These are phyloP conservation scores for Fagus sylvatica DNA, from an alignment of 306 rosid species.

Conservation along the genomic window DNA sequence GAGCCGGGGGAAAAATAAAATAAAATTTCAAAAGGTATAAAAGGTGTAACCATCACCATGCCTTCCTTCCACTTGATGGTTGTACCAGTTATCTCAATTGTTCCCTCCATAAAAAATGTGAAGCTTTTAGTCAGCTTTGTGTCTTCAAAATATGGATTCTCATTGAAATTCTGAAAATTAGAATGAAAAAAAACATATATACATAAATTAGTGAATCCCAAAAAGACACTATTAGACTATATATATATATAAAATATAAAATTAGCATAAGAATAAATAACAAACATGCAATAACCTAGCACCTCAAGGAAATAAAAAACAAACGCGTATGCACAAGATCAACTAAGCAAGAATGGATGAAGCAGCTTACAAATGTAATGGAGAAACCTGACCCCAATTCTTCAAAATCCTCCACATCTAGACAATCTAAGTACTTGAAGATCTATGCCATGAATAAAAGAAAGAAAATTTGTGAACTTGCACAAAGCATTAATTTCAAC, in stretches of 20 bases:
- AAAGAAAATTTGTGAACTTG: conserved; percentile 13
- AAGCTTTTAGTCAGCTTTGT: conserved; percentile 54
- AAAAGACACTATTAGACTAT: conserved; percentile 4
- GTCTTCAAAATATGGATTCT: conserved; percentile 67
- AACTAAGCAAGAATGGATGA: conserved; percentile 18
- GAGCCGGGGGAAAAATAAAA: background rate
- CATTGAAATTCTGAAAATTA: conserved; percentile 52
- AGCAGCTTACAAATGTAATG: conserved; percentile 60
- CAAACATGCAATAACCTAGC: background rate
- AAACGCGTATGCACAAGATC: background rate
- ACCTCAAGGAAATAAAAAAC: background rate
- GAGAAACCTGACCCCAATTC: conserved; percentile 63
- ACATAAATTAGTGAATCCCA: background rate
- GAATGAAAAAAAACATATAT: background rate
- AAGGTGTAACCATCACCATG: conserved; percentile 41
- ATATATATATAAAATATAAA: background rate
- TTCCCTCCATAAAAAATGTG: conserved; percentile 56
- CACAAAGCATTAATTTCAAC: conserved; percentile 1
- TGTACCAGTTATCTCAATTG: conserved; percentile 54
- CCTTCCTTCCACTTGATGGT: conserved; percentile 71
- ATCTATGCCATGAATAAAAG: conserved; percentile 39
- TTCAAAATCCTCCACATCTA: conserved; percentile 65
- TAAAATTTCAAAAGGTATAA: background rate
- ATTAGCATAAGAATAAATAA: background rate
- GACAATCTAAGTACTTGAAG: conserved; percentile 55